phyloP scores from a whole-genome alignment of 257 asterid genomes.

The Penstemon barbatus region DNA sequence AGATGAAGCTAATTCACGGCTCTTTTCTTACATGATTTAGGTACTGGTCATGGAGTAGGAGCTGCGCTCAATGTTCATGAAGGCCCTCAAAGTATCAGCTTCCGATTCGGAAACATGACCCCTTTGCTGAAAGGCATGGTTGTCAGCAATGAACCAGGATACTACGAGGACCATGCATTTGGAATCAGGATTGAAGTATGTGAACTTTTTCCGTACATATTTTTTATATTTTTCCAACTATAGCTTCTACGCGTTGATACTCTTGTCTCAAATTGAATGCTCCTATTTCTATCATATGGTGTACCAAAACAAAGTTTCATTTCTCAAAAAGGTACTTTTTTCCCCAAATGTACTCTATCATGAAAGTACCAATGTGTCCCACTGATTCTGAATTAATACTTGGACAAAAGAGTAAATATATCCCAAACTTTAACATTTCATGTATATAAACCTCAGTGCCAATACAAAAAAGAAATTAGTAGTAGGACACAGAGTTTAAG shows the following conservation, averaged over 20 bases:
- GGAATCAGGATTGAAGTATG: slow-evolving; percentile 97
- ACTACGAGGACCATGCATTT: slow-evolving; percentile 93
- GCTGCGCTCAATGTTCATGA: slow-evolving; percentile 98
- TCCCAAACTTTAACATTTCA: too few relatives aligned
- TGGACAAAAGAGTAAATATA: background rate
- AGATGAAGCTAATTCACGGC: slow-evolving; percentile 17
- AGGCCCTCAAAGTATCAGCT: slow-evolving; percentile 99
- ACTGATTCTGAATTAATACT: background rate
- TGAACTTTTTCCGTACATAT: slow-evolving; percentile 11
- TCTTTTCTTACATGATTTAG: slow-evolving; percentile 38
- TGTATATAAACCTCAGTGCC: too few relatives aligned
- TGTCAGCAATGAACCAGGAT: slow-evolving; percentile 98
- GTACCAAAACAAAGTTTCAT: background rate
- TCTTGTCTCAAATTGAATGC: background rate
- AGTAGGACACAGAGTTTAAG: too few relatives aligned
- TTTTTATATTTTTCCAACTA: slow-evolving; percentile 14
- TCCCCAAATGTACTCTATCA: background rate
- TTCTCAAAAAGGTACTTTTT: background rate
- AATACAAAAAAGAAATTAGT: too few relatives aligned
- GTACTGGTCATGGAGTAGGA: slow-evolving; percentile 99
- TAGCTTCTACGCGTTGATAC: background rate
- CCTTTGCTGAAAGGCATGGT: slow-evolving; percentile 94
- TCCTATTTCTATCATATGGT: too few relatives aligned
- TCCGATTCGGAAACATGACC: slow-evolving; percentile 89
- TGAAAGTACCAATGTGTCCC: background rate